Percentiles rank a stretch among this genome's conserved stretches.
Conservation (phyloP, 768 basidiomycete species). For the Cystofilobasidium bisporidii region DNA sequence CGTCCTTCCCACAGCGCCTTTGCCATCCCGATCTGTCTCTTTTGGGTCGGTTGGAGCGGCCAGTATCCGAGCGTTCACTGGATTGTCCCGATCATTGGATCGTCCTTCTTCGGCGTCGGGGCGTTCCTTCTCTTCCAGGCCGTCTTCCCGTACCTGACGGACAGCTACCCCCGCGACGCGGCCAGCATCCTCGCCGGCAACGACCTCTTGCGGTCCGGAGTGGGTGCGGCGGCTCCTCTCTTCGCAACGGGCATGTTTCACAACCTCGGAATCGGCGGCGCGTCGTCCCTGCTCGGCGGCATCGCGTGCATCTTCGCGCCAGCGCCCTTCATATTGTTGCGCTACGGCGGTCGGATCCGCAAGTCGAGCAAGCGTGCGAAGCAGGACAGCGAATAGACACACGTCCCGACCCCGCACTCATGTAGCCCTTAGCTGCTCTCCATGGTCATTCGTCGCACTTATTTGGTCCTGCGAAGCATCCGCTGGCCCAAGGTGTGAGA, state of each 20-base stretch:
- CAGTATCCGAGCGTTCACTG: constrained; percentile 1
- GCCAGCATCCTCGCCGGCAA: constrained; percentile 18
- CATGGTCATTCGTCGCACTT: too few species aligned
- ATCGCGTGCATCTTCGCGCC: not conserved
- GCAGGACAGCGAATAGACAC: too few species aligned
- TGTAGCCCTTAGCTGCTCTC: too few species aligned
- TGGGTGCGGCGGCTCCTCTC: constrained; percentile 6
- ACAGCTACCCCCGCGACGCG: constrained; percentile 18
- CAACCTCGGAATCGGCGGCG: constrained; percentile 6
- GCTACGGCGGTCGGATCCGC: too few species aligned
- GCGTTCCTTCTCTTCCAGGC: constrained; percentile 8
- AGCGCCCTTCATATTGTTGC: not conserved
- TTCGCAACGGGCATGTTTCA: constrained; percentile 8
- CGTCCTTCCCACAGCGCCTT: not conserved
- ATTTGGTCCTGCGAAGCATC: too few species aligned
- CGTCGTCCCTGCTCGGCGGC: not conserved
- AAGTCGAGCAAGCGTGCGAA: too few species aligned
- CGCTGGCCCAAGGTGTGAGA: too few species aligned
- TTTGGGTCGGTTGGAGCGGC: constrained; percentile 11
- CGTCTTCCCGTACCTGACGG: constrained; percentile 15
- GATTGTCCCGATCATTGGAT: constrained; percentile 9
- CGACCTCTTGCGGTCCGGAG: constrained; percentile 11
- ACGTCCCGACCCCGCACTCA: not conserved
- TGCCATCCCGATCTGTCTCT: constrained; percentile 15
- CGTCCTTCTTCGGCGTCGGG: constrained; percentile 18